Base-by-base conservation (phyloP, 768 basidiomycete genomes). In the Floccularia luteovirens region DNA sequence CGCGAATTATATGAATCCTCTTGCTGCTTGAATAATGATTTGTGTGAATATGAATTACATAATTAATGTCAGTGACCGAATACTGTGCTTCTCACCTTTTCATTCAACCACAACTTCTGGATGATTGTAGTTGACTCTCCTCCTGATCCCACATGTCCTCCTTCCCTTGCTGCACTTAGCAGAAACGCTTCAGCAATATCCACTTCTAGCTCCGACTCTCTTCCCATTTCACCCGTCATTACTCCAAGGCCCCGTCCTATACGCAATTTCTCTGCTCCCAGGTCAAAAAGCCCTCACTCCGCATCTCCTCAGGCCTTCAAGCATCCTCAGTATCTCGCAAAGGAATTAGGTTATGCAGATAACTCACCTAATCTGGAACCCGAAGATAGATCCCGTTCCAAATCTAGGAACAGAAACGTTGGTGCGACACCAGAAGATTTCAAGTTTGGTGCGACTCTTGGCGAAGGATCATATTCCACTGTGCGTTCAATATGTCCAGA, bases 401-500 rank as follows among this genome's bases (percentile, higher is more conserved):
- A 64, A 40, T 65, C 73, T 2, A 49, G 60, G 16, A 52, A 70
- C 12, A 62, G 66, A 33, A 74, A 68, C 34, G 67, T 62, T 39
- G 72, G 70, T 20, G 64, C 66, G 3, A 64, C 69, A 1, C 65
- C 72, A 0, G 72, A 77, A 34, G 85, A 89, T 58, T 88, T 88
- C 52, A 70, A 76, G 42, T 83, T 89, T 50, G 79, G 80, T 3
- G 67, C 75, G 23, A 71, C 76, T n/a, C 67, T 90, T 2, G 87
- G 87, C 14, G 83, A 87, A 54, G 88, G 88, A 14, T 84, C 84
- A 7, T 90, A 87, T 55, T 88, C 85, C 16, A 83, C 81, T 5
- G 88, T 86, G 55, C 52, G 79, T n/a, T 70, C 25, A 10, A 22
- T 11, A 21, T 25, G 32, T 43, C 8, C 27, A 34, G 30, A 24